Percentiles rank a stretch among this genome's conserved stretches.
phyloP scores from a whole-genome alignment of 1,139 yeast species.

The Blastobotrys capitulatus region DNA sequence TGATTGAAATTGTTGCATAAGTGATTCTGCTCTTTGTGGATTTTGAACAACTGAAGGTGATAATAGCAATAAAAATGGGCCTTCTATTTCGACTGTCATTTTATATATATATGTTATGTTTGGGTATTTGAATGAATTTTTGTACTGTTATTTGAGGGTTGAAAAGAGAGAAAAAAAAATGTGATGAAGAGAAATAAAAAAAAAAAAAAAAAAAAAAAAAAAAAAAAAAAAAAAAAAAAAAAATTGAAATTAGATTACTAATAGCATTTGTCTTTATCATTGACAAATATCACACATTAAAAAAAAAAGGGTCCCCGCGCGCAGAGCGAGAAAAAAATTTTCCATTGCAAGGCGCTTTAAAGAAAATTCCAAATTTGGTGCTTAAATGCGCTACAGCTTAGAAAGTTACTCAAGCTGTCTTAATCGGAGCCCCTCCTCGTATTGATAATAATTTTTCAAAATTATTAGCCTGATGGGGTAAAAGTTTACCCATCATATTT shows the following conservation, averaged over 20 bases:
- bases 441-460: no score
- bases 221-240: background rate
- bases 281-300: no score
- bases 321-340: no score
- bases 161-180: background rate
- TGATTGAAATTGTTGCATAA: slow-evolving; percentile 29
- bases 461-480: no score
- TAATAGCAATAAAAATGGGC: slow-evolving; percentile 46
- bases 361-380: no score
- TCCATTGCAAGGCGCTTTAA: no score
- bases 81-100: slow-evolving; percentile 9
- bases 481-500: no score
- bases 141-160: background rate
- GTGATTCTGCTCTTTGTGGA: slow-evolving; percentile 42
- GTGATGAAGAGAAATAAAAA: background rate
- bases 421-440: no score
- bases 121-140: background rate
- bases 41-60: slow-evolving; percentile 72
- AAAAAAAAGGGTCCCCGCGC: no score
- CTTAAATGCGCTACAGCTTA: no score
- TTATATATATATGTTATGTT: background rate
- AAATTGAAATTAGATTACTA: background rate
- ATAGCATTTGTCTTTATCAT: no score
- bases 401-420: no score
- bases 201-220: background rate